Base-by-base conservation (phyloP, 805 yeast species). In the Blastobotrys mokoenaii region DNA sequence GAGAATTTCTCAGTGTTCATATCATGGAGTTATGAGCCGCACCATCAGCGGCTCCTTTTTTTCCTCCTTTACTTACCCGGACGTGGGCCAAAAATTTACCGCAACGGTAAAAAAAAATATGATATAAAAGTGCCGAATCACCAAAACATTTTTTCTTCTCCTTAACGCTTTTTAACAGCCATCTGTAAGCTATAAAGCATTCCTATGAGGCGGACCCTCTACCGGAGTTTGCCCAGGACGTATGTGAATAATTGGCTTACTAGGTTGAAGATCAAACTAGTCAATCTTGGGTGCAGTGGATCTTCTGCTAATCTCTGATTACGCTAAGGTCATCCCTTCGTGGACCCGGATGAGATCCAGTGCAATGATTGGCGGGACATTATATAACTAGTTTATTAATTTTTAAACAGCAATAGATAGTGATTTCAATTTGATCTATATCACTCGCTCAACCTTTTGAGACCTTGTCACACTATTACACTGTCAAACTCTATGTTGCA, bases 211-310 rank as follows among this genome's bases (percentile, higher is more conserved):
- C 49, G 62, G 45, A 52, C 61, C 63, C 59, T 45, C 54, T 45
- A 25, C n/a, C 44, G 57, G 62, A 51, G 63, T 44, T 46, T 52
- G 53, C 64, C 68, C 64, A 63, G 62, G 68, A 65, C 51, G 44
- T 61, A 57, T 51, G 61, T 51, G 62, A 56, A 62, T 56, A 33
- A 27, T 45, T 38, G 38, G 36, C 30, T 38, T 46, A 52, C 62
- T 69, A 71, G 70, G 65, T 76, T 72, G 79, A 75, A 76, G 79
- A 76, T 58, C 47, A 71, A 63, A 63, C 46, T 55, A 51, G 70
- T 65, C 66, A 72, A 71, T 77, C 82, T 76, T 76, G 81, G 81
- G 82, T 76, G 81, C 81, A 74, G 77, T 76, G 67, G 63, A 64
- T 68, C 73, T 70, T 71, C 66, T 59, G 74, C 56, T 55, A 59